phyloP scores from a whole-genome alignment of 164 flowering plant genomes.

The Kalanchoe fedtschenkoi region DNA sequence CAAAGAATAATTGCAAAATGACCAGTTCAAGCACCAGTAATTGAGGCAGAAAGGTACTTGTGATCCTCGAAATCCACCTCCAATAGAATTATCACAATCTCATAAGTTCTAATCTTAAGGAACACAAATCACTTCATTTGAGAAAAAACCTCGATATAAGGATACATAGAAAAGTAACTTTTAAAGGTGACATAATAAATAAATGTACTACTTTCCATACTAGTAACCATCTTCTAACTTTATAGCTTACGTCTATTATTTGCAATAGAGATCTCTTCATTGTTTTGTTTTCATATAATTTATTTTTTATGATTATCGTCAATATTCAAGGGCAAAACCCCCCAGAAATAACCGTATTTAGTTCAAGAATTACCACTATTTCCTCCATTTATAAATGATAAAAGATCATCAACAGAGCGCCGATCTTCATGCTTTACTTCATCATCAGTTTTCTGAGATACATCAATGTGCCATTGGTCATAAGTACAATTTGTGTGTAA shows the following conservation, averaged over 20 bases:
- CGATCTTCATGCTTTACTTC: slow-evolving; percentile 68
- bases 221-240: not conserved
- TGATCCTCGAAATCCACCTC: not conserved
- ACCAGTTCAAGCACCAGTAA: not conserved
- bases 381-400: slow-evolving; percentile 74
- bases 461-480: not conserved
- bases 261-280: not conserved
- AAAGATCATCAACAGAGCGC: slow-evolving; percentile 85
- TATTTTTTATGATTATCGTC: not conserved
- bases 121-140: too few species aligned
- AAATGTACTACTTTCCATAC: not conserved
- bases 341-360: not conserved
- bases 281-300: not conserved
- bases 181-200: too few species aligned
- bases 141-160: not conserved
- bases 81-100: not conserved
- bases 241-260: not conserved
- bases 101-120: not conserved
- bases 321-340: not conserved
- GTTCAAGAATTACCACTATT: slow-evolving; percentile 21
- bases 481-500: not conserved
- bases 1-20: not conserved
- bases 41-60: not conserved
- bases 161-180: too few species aligned
- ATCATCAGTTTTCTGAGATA: slow-evolving; percentile 59